Conservation (phyloP, 345 rosid genomes). For the Turnera subulata region DNA sequence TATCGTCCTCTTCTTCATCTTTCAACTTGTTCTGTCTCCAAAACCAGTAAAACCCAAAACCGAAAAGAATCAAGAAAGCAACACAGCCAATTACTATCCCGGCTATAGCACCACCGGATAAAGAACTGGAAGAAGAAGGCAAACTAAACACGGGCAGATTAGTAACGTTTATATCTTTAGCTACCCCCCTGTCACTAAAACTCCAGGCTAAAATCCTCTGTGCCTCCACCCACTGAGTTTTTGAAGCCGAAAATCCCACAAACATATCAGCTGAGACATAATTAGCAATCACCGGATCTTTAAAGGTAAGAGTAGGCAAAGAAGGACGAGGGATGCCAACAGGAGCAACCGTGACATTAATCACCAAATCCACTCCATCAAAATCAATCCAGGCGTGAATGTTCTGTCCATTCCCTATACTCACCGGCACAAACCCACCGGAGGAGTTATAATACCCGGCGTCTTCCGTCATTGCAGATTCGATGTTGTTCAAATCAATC, state of each 20-base stretch:
- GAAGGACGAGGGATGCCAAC: conserved; percentile 54
- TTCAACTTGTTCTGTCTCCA: conserved; percentile 39
- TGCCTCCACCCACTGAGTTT: conserved; percentile 62
- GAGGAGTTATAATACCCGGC: conserved; percentile 62
- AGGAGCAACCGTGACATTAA: conserved; percentile 74
- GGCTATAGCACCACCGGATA: conserved; percentile 55
- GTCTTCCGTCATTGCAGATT: conserved; percentile 27
- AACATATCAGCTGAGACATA: conserved; percentile 72
- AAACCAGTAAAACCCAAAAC: conserved; percentile 30
- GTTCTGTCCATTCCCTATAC: conserved; percentile 68
- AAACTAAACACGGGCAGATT: conserved; percentile 52
- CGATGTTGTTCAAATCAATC: conserved; percentile 57
- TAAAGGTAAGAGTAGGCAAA: conserved; percentile 51
- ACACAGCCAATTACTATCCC: conserved; percentile 63
- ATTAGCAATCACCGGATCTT: conserved; percentile 57
- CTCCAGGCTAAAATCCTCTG: conserved; percentile 84
- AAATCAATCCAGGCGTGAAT: conserved; percentile 87
- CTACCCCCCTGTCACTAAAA: conserved; percentile 60
- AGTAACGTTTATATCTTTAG: conserved; percentile 59
- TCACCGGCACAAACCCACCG: conserved; percentile 46
- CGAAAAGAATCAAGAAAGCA: conserved; percentile 32
- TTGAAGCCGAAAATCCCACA: conserved; percentile 80
- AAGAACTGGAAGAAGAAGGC: conserved; percentile 36
- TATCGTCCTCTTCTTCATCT: conserved; percentile 47
- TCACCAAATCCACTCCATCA: conserved; percentile 53